Base-by-base conservation (phyloP, 1,139 yeast genomes). In the Geotrichum restrictum region DNA sequence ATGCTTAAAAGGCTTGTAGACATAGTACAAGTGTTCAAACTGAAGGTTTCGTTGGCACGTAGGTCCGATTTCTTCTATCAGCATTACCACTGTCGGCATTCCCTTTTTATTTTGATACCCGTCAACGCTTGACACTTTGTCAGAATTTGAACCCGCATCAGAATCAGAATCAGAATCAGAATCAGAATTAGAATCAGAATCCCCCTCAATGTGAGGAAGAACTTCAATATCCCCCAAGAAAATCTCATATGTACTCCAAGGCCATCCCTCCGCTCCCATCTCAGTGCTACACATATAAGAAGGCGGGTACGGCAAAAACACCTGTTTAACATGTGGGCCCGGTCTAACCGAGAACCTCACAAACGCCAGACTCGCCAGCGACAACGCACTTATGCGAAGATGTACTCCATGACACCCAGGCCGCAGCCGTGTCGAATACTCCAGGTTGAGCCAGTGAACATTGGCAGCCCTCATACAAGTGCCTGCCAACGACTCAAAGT, bases 391-490 rank as follows among this genome's bases (percentile, higher is more conserved):
- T 21, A 64, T 38, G 36, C 59, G 62, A 36, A 65, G 42, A 14
- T 52, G 56, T 3, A 64, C 59, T 29, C 57, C 57, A 54, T 65
- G 63, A 6, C 54, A 38, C 4, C 68, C 68, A 0, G 66, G 64
- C 3, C 61, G 55, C 11, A 66, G 59, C 19, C 56, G 47, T 3
- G 67, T 63, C n/a, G 53, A 48, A 53, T 64, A 60, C 44, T 54
- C 49, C 19, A 66, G 56, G 33, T 59, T 58, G 22, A 62, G 56
- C 48, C 57, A 56, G 13, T 57, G 57, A 7, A 64, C 68, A 48
- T 62, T 63, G 34, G 64, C 52, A 13, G 67, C 67, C 38, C 57
- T 54, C 37, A 64, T 38, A 11, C 63, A 57, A 7, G 57, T 48
- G n/a, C 66, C 68, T 6, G 48, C 16, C 3, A 49, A 36, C 1